Conservation (phyloP, 768 basidiomycete genomes). For the Termitomyces sp. region DNA sequence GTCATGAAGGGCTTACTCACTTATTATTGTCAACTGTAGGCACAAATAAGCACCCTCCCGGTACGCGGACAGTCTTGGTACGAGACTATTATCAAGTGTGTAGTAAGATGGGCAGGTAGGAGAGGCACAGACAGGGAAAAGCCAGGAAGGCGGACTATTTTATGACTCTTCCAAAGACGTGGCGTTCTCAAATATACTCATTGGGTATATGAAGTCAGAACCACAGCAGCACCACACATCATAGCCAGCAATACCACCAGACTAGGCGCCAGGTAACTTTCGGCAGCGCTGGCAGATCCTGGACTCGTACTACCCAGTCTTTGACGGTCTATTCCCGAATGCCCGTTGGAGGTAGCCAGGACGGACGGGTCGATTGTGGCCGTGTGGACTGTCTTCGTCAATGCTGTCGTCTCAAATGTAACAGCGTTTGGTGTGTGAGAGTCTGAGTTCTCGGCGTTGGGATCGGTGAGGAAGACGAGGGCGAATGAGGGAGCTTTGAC, state of each 20-base stretch:
- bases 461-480: constrained; percentile 62
- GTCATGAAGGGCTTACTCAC: no score
- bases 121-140: no score
- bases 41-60: no score
- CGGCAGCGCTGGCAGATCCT: constrained; percentile 18
- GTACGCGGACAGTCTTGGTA: no score
- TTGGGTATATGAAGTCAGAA: not conserved
- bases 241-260: not conserved
- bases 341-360: constrained; percentile 52
- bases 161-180: no score
- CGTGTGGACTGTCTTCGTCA: constrained; percentile 49
- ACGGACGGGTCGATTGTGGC: constrained; percentile 48
- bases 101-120: no score
- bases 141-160: no score
- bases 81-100: no score
- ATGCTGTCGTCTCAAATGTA: constrained; percentile 57
- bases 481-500: constrained; percentile 74
- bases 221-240: constrained; percentile 1
- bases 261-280: constrained; percentile 6
- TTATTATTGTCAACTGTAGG: no score
- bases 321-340: constrained; percentile 23
- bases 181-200: not conserved
- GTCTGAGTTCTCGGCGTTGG: constrained; percentile 23
- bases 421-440: constrained; percentile 22
- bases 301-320: constrained; percentile 28